phyloP scores from a whole-genome alignment of 805 yeast genomes.

The Metschnikowia dekortorum region DNA sequence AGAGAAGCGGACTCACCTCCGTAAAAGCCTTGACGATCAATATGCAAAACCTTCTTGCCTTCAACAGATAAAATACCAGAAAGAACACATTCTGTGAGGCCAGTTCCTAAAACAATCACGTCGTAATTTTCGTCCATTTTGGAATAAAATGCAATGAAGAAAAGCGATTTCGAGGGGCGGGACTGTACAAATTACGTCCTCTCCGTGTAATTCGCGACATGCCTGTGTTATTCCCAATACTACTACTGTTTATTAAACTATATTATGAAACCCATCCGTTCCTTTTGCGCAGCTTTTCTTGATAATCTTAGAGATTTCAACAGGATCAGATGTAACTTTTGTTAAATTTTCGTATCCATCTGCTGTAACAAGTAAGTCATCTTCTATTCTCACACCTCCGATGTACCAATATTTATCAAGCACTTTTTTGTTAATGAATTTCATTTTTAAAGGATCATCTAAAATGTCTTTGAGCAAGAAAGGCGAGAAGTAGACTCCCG shows the following conservation, averaged over 20 bases:
- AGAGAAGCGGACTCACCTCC: conserved; percentile 92
- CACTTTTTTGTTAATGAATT: conserved; percentile 60
- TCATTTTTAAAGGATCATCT: conserved; percentile 42
- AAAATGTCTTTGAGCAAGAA: conserved; percentile 66
- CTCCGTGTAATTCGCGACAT: conserved; percentile 4
- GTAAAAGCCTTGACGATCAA: conserved; percentile 93
- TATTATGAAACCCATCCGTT: conserved; percentile 57
- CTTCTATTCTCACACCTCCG: conserved; percentile 98
- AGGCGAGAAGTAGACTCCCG: conserved; percentile 89
- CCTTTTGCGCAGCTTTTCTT: conserved; percentile 63
- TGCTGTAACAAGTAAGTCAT: conserved; percentile 76
- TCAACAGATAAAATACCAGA: conserved; percentile 95
- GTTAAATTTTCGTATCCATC: conserved; percentile 80
- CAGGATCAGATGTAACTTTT: conserved; percentile 78
- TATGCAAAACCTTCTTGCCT: conserved; percentile 94
- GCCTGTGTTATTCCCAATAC: neutral
- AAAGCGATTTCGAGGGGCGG: neutral
- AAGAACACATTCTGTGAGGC: conserved; percentile 94
- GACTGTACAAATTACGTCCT: neutral
- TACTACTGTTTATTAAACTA: conserved; percentile 20
- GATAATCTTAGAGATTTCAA: conserved; percentile 74
- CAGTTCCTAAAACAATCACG: conserved; percentile 91
- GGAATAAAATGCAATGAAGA: neutral
- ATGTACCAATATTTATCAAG: conserved; percentile 76
- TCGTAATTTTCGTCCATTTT: conserved; percentile 93